Base-by-base conservation (phyloP, 192 early-diverging fungal species). In the Oehlia diaphana region DNA sequence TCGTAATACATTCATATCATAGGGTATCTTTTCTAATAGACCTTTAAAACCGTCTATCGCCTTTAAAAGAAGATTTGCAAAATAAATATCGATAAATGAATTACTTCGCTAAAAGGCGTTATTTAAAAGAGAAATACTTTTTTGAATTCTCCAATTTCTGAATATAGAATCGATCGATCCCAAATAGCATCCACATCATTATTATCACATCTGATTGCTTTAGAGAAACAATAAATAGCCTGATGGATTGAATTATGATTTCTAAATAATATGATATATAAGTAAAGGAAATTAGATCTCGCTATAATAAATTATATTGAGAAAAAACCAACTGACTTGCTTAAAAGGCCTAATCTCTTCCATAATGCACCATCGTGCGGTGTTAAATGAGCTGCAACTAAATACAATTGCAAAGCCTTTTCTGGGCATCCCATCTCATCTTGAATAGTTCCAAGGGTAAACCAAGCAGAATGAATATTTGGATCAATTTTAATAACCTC, bases 341-440 rank as follows among this genome's bases (percentile, higher is more conserved):
- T 93, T 74, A 92, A 92, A 28, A 80, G 78, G 26, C 90, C 96
- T 49, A 97, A 87, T 58, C 91, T 90, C 72, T 94, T 95, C 98
- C 98, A 99, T 37, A 95, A 77, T 21, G 84, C 81, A 0, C 77
- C 84, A 80, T 97, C 93, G 63, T 90, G 90, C 23, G 91, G 87
- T 8, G 89, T 87, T 81, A 99, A 79, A 80, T 97, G 96, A 2
- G 96, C 98, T 5, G 96, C 96, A n/a, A 99, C 92, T 70, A 96
- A 89, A 70, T 92, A 90, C 9, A 95, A 78, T 78, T 94, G 90
- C 53, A 95, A 78, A 0, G 95, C 92, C 74, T 93, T 94, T n/a
- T 84, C 83, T 14, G 80, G 77, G 72, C 93, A 89, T 9, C 96
- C 94, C 42, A 94, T 77, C 74, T 98, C 95, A 74, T 97, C 95